These are phyloP conservation scores for Blastocystis sp. DNA, from an alignment of 352 stramenopile genomes.

Conservation along the genomic window DNA sequence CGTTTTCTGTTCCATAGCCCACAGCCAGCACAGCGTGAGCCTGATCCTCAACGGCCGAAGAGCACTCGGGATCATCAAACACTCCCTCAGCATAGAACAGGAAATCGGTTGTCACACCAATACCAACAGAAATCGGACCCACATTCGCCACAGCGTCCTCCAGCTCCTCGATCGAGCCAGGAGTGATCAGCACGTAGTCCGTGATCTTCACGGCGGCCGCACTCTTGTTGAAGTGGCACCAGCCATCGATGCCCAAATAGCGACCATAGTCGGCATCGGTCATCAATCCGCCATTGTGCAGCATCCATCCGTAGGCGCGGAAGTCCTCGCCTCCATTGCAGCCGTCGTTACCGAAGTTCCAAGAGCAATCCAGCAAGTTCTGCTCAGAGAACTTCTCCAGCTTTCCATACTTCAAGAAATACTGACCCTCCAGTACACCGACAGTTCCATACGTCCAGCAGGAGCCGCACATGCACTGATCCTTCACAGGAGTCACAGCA, in stretches of 20 bases:
- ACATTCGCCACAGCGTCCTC: conserved; percentile 73
- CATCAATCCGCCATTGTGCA: conserved; percentile 67
- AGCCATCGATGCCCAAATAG: conserved; percentile 79
- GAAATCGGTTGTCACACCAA: conserved; percentile 76
- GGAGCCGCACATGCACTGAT: conserved; percentile 81
- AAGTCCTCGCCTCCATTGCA: conserved; percentile 81
- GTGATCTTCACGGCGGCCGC: conserved; percentile 71
- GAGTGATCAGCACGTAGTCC: conserved; percentile 56
- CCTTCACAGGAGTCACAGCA: conserved; percentile 78
- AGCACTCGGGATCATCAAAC: conserved; percentile 80
- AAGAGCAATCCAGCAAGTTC: conserved; percentile 82
- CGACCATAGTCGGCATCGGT: conserved; percentile 76
- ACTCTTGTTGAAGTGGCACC: conserved; percentile 76
- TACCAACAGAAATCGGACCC: conserved; percentile 79
- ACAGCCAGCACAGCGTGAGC: conserved; percentile 84
- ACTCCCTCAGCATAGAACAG: conserved; percentile 80
- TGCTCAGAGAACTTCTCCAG: conserved; percentile 77
- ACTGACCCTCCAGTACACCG: conserved; percentile 65
- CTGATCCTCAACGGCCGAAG: conserved; percentile 79
- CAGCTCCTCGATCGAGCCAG: conserved; percentile 42
- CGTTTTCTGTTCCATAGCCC: conserved; percentile 76
- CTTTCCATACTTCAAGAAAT: conserved; percentile 60
- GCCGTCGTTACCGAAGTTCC: conserved; percentile 81
- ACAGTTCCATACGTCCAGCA: conserved; percentile 78
- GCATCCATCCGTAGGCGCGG: conserved; percentile 72